A percentile compares a stretch with the other conserved stretches of the same genome.
Evolutionary conservation across 805 yeast species (phyloP).

Genomic region (Kuraishia cidri): DNA sequence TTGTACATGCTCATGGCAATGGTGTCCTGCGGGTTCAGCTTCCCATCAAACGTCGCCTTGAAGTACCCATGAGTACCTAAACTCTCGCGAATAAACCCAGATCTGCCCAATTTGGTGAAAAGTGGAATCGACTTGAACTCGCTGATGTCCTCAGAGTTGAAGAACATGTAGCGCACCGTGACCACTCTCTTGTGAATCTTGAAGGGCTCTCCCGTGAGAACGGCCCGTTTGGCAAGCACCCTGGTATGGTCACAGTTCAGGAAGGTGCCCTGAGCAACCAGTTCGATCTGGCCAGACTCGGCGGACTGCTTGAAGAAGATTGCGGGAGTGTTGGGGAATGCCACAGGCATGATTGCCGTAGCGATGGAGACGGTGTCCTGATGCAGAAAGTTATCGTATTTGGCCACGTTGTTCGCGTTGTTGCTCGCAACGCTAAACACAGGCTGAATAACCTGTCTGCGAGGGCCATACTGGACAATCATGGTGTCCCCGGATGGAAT

Average conservation of each 20-base stretch:
- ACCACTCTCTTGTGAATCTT: conserved; percentile 90
- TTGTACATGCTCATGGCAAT: conserved; percentile 91
- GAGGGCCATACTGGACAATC: conserved; percentile 87
- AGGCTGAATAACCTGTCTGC: conserved; percentile 80
- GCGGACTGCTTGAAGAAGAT: conserved; percentile 61
- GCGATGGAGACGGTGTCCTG: conserved; percentile 70
- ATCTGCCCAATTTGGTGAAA: conserved; percentile 86
- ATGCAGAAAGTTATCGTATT: conserved; percentile 76
- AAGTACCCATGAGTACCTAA: conserved; percentile 98
- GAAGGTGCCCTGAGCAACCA: conserved; percentile 88
- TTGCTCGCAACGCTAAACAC: conserved; percentile 72
- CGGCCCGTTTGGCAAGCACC: conserved; percentile 77
- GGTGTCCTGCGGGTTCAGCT: conserved; percentile 83
- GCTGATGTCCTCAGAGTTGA: conserved; percentile 79
- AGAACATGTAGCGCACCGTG: conserved; percentile 95
- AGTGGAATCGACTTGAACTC: conserved; percentile 89
- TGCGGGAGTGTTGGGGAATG: conserved; percentile 79
- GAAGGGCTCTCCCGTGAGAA: conserved; percentile 90
- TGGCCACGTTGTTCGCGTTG: conserved; percentile 79
- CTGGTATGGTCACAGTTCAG: conserved; percentile 79
- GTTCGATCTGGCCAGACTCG: conserved; percentile 38
- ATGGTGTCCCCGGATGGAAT: conserved; percentile 75
- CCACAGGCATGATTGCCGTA: conserved; percentile 80
- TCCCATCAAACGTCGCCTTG: conserved; percentile 92
- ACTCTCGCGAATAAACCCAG: conserved; percentile 91